Conservation (phyloP, 2,329 filamentous ascomycete species). For the Macrophomina phaseolina region DNA sequence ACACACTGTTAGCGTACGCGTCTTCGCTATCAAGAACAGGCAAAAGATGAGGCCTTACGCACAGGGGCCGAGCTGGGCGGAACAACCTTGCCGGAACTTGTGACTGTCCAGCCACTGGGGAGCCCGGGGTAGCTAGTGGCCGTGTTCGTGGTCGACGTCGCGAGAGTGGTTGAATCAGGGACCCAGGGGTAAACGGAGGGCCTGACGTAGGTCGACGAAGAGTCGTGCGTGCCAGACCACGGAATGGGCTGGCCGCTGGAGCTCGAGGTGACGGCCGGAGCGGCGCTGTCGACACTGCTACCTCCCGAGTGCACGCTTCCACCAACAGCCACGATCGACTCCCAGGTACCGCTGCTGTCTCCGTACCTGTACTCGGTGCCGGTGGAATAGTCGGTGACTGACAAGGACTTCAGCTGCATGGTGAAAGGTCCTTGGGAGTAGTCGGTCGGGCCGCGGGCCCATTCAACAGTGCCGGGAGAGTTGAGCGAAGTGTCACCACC, state of each 20-base stretch:
- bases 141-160: constrained; percentile 52
- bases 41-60: constrained; percentile 61
- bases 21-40: background rate
- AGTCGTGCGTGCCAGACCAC: constrained; percentile 66
- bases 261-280: constrained; percentile 68
- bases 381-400: constrained; percentile 90
- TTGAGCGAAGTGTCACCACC: constrained; percentile 90
- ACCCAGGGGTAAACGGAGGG: constrained; percentile 70
- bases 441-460: constrained; percentile 86
- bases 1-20: constrained; percentile 34
- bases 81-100: constrained; percentile 77
- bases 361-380: constrained; percentile 83
- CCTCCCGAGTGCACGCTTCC: constrained; percentile 72
- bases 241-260: constrained; percentile 70
- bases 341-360: constrained; percentile 77
- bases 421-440: constrained; percentile 82
- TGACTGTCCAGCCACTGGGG: constrained; percentile 82
- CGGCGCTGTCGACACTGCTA: constrained; percentile 57
- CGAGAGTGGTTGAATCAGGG: constrained; percentile 58
- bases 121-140: constrained; percentile 62
- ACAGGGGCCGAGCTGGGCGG: constrained; percentile 71
- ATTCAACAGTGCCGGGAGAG: constrained; percentile 79
- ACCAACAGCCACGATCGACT: constrained; percentile 80
- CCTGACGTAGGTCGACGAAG: constrained; percentile 56
- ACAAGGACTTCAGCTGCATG: constrained; percentile 80